phyloP scores from a whole-genome alignment of 169 alveolate genomes.

The Perkinsus marinus region DNA sequence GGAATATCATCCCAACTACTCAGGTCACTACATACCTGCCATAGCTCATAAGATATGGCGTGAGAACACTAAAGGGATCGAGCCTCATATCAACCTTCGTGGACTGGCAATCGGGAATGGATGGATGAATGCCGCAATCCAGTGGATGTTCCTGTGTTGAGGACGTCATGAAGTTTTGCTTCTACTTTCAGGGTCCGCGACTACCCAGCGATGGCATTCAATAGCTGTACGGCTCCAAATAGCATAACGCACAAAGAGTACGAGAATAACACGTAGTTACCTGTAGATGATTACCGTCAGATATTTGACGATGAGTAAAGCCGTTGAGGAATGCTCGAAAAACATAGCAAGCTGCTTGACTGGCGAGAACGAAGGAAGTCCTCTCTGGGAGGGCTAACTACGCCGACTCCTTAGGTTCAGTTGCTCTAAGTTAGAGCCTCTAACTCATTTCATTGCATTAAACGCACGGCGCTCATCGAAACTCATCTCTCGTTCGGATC shows the following conservation, averaged over 20 bases:
- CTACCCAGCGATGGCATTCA: not conserved
- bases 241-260: not conserved
- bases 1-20: too few species aligned
- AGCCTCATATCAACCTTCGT: slow-evolving; percentile 10
- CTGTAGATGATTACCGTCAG: not conserved
- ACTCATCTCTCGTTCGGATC: too few species aligned
- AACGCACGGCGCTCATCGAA: too few species aligned
- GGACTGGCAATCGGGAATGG: not conserved
- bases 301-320: not conserved
- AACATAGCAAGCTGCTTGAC: not conserved
- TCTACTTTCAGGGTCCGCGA: not conserved
- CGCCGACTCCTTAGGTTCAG: too few species aligned
- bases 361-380: too few species aligned
- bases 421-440: too few species aligned
- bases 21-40: slow-evolving; percentile 33
- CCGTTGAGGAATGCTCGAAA: not conserved
- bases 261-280: not conserved
- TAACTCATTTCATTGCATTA: too few species aligned
- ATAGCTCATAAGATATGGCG: not conserved
- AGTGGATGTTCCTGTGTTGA: not conserved
- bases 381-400: too few species aligned
- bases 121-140: not conserved
- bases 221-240: not conserved
- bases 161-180: not conserved
- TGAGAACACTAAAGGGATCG: not conserved